Evolutionary conservation across 768 basidiomycete species (phyloP), one percentile per base, ranked within the genome.

Genomic region (Amanita muscaria): DNA sequence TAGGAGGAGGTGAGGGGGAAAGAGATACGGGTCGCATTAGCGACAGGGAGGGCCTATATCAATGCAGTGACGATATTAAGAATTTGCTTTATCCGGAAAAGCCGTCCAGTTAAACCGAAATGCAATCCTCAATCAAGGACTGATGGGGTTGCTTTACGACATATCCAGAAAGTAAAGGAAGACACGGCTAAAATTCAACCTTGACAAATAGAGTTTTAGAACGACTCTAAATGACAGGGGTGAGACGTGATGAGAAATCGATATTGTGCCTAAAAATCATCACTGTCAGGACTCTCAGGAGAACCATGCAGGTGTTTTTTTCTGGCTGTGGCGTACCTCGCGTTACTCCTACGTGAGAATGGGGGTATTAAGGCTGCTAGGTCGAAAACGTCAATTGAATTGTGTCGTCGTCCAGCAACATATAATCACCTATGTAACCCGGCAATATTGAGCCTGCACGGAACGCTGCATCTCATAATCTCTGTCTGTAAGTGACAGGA

Each of bases 161-260:
- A 71, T 59, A 54, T 52, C 37, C 55, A 57, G 52, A 51, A 50
- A 55, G 56, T 54, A 53, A 60, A 56, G 56, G 53, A 23, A 31
- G 32, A 42, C n/a, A n/a, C 23, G 41, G 18, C 30, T 54, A 53
- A 52, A 29, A 46, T 49, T 49, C 53, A 59, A 56, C 54, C 58
- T 60, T 62, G 62, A 57, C 60, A 62, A 62, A 64, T 67, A 73
- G 66, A 70, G 68, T 72, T 72, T 73, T 73, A 69, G 64, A 61
- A 65, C 44, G 44, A 66, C 62, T 55, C 55, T 57, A 59, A 60
- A 60, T 54, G 52, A 57, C 58, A 65, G 65, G 65, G 64, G 56
- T 49, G 57, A 49, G 42, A 30, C 46, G 47, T 52, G 47, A 56
- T 46, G 59, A 65, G 67, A 53, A 63, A 67, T 62, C 39, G 38